Conservation (phyloP, 2,329 filamentous ascomycete genomes). For the Hypomyces rosellus region DNA sequence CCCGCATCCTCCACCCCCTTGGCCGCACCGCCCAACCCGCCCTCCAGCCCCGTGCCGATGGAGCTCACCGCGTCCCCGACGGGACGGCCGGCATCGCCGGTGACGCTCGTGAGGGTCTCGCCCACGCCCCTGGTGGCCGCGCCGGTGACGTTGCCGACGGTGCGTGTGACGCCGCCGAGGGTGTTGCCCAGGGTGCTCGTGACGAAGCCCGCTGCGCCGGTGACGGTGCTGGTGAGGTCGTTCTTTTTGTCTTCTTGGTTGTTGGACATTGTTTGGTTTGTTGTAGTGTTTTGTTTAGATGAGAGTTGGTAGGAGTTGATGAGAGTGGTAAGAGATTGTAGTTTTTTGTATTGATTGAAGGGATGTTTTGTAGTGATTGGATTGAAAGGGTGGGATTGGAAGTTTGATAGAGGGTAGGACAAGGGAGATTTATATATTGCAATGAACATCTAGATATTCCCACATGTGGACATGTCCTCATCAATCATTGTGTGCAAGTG, state of each 20-base stretch:
- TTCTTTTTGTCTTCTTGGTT: slow-evolving; percentile 13
- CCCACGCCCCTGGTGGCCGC: slow-evolving; percentile 52
- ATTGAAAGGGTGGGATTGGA: not conserved
- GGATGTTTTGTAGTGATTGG: not conserved
- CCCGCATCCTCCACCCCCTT: slow-evolving; percentile 53
- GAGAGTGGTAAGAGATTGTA: not conserved
- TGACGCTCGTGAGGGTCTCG: slow-evolving; percentile 47
- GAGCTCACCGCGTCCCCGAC: slow-evolving; percentile 50
- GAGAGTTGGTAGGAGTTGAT: not conserved
- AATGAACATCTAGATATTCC: no score
- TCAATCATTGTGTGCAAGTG: not conserved
- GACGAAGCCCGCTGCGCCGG: slow-evolving; percentile 32
- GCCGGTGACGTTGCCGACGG: slow-evolving; percentile 37
- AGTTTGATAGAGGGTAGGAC: not conserved
- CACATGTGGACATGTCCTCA: no score
- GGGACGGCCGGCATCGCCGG: slow-evolving; percentile 47
- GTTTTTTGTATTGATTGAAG: no score
- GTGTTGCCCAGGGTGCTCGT: slow-evolving; percentile 36
- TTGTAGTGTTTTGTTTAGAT: not conserved
- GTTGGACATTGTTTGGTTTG: slow-evolving; percentile 15
- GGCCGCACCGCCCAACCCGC: slow-evolving; percentile 41
- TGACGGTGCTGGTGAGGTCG: slow-evolving; percentile 23
- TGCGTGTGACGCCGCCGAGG: slow-evolving; percentile 33
- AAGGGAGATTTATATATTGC: not conserved
- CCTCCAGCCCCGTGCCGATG: slow-evolving; percentile 47